Conservation (phyloP, 2,329 filamentous ascomycete genomes). For the Endocalyx cinctus region DNA sequence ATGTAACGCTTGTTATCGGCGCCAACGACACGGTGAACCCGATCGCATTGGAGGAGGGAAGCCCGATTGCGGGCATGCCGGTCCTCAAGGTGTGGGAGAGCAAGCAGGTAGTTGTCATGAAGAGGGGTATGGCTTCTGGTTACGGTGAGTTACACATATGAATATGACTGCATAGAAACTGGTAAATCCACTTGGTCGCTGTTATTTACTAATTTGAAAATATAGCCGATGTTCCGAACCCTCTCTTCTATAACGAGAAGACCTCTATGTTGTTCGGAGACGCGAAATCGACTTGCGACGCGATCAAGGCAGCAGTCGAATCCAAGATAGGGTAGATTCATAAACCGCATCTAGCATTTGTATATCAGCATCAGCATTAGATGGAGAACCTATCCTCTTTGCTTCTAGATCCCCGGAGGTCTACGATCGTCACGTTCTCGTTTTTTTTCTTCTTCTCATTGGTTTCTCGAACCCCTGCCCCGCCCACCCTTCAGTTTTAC, state of each 20-base stretch:
- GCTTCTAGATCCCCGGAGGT: constrained; percentile 12
- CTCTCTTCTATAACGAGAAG: constrained; percentile 88
- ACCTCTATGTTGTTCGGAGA: constrained; percentile 92
- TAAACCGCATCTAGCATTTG: no score
- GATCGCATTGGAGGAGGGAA: constrained; percentile 77
- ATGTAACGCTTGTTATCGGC: constrained; percentile 82
- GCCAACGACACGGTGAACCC: constrained; percentile 93
- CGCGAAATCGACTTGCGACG: constrained; percentile 76
- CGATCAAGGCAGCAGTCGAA: constrained; percentile 37
- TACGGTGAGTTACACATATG: constrained; percentile 57
- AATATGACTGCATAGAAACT: no score
- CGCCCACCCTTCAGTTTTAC: no score
- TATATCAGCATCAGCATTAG: no score
- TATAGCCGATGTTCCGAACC: constrained; percentile 80
- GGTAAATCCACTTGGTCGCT: no score
- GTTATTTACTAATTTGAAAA: no score
- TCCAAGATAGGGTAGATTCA: no score
- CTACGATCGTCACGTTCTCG: no score
- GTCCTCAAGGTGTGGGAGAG: constrained; percentile 92
- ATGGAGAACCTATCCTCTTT: no score
- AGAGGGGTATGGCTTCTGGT: constrained; percentile 81
- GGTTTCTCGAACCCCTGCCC: no score
- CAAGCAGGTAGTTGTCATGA: constrained; percentile 91
- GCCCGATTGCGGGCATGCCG: constrained; percentile 86
- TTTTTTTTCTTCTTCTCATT: no score